Base-by-base conservation (phyloP, 495 filamentous ascomycete genomes). In the Xylaria bambusicola region DNA sequence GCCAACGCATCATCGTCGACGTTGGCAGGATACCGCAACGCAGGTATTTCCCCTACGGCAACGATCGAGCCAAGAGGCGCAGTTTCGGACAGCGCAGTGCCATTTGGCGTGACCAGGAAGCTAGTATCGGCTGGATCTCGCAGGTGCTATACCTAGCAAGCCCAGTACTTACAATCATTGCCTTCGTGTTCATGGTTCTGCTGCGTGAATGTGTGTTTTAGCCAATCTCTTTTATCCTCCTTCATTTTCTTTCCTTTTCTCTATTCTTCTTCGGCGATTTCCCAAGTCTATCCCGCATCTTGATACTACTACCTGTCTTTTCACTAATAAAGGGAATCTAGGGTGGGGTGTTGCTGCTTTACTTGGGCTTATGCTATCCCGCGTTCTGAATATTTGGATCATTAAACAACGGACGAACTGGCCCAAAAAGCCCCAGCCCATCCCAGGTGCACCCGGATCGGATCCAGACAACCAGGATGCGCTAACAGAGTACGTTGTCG, bases 361-460 rank as follows among this genome's bases (percentile, higher is more conserved):
- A 7, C 27, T 72, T 6, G 72, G 71, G 1, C 73, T 84, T 20
- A 81, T 84, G 62, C 40, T 79, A 47, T 75, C 78, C 35, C 81
- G 85, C n/a, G 36, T 84, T 5, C 62, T 79, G 38, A 86, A 86
- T 61, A 76, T 81, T 50, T 71, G 73, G 62, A 72, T 85, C 41
- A 79, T 86, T 54, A 81, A 81, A 56, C 72, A 76, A 26, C 79
- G 82, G 23, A 57, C 69, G 8, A 63, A 66, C 21, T 63, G 65
- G n/a, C 60, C 65, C 6, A 45, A 58, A 40, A n/a, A 20, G 5
- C 63, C 55, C 4, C 38, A 58, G 12, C 59, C 36, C 21, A 41
- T 52, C 21, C 56, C 47, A 3, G 38, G 35, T 12, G 18, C 27
- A 12, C 26, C 47, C 4, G 24, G 1, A 1, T 8, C 47, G 18